These are phyloP conservation scores for Tephrocybe sp. DNA, from an alignment of 768 basidiomycete species.

Conservation along the genomic window DNA sequence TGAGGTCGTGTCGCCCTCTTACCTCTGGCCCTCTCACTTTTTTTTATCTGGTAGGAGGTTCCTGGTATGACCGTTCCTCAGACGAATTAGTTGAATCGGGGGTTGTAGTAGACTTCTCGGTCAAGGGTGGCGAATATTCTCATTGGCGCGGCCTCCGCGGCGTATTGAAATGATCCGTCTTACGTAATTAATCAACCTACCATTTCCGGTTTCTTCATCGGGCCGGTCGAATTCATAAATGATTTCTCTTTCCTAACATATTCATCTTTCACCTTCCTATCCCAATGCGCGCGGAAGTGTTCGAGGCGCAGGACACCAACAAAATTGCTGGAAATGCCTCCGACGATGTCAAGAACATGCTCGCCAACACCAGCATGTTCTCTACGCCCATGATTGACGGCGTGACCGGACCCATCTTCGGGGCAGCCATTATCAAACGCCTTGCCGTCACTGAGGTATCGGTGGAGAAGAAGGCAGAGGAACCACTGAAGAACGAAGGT, in stretches of 20 bases:
- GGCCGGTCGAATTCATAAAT: conserved; percentile 10
- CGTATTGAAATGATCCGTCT: background rate
- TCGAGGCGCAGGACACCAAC: conserved; percentile 17
- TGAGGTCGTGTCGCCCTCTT: conserved; percentile 13
- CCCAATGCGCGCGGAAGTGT: conserved; percentile 1
- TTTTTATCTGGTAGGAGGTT: too few relatives aligned
- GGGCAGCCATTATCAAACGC: conserved; percentile 16
- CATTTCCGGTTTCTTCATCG: conserved; percentile 11
- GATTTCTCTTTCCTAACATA: background rate
- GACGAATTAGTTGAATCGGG: too few relatives aligned
- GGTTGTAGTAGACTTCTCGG: too few relatives aligned
- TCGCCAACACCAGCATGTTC: conserved; percentile 19
- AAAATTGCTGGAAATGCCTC: conserved; percentile 29
- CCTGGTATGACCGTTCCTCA: too few relatives aligned
- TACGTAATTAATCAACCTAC: background rate
- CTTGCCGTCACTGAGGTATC: conserved; percentile 41
- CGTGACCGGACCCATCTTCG: conserved; percentile 18
- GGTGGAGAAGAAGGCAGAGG: conserved; percentile 42
- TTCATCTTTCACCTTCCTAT: background rate
- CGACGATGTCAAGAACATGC: conserved; percentile 26
- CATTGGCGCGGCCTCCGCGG: too few relatives aligned
- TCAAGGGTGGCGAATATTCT: too few relatives aligned
- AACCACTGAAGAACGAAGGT: conserved; percentile 42
- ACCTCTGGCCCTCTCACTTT: background rate
- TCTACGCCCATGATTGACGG: conserved; percentile 11